Base-by-base conservation (phyloP, 495 filamentous ascomycete genomes). In the Choiromyces venosus region DNA sequence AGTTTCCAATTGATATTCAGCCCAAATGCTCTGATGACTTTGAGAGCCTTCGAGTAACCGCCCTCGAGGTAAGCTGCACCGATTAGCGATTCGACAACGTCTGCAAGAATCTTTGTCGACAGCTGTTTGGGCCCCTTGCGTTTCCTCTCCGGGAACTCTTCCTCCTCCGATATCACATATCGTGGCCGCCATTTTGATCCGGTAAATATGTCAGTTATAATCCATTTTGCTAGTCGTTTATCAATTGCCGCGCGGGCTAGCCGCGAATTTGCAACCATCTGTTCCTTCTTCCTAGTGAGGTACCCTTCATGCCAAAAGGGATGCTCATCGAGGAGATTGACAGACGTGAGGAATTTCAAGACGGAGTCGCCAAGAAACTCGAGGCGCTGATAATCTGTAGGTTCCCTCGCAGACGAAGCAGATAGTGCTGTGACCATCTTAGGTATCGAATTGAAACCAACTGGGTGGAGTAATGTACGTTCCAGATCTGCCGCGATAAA, bases 351-450 rank as follows among this genome's bases (percentile, higher is more conserved):
- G 64, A 90, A 87, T 78, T 98, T 98, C n/a, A 99, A 86, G 12
- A 96, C 86, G 0, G 87, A 87, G 76, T 99, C 95, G 0, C 95
- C 95, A 0, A 97, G 84, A 78, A 96, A 97, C 81, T 99, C 95
- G 0, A 96, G 85, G 35, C 91, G 86, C 76, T 99, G 91, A 79
- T 99, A 99, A 73, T 97, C 86, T 0, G 84, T 87, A 4, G 76
- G 76, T 64, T 89, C 88, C 14, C 83, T 80, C 0, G 92, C 87
- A 1, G 86, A 84, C 0, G 91, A 89, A 1, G 92, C 84, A 39
- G 85, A 91, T 69, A 96, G 90, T 1, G 94, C 93, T 10, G 87
- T 90, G n/a, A 89, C 76, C 5, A 97, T 82, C 40, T 91, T 87
- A 4, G 81, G 75, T 8, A 88, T 71, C 74, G 90, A 80, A 0